phyloP scores from a whole-genome alignment of 306 rosid genomes.

The Gastrolobium villosum region DNA sequence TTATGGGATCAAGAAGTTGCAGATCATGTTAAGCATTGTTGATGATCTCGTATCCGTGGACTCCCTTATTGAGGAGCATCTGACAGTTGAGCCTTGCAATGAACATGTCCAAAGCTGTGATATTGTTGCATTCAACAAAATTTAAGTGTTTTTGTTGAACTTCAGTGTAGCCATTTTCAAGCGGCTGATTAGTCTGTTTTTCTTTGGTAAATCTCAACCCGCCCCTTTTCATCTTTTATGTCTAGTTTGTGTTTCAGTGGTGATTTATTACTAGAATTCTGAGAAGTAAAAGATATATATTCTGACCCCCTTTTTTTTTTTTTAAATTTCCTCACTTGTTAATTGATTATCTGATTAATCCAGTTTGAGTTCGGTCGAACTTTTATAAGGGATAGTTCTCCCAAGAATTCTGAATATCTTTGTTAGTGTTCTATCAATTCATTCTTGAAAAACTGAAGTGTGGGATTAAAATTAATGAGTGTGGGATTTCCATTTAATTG shows the following conservation, averaged over 20 bases:
- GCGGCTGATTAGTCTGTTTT: conserved; percentile 23
- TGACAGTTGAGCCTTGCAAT: conserved; percentile 68
- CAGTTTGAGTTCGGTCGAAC: too few species aligned
- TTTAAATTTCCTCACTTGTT: too few species aligned
- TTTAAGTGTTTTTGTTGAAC: conserved; percentile 47
- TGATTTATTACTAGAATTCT: conserved; percentile 25
- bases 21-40: conserved; percentile 78
- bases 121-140: conserved; percentile 90
- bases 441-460: neutral
- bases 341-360: too few species aligned
- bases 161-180: conserved; percentile 24
- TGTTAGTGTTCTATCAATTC: neutral
- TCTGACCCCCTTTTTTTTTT: neutral
- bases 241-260: conserved; percentile 27
- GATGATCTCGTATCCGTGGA: conserved; percentile 88
- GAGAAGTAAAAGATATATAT: conserved; percentile 28
- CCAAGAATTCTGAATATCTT: neutral
- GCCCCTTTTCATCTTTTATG: neutral
- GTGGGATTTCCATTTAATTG: neutral
- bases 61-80: conserved; percentile 71
- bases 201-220: neutral
- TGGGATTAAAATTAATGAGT: neutral
- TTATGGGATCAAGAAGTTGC: conserved; percentile 85
- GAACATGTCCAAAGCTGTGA: conserved; percentile 84
- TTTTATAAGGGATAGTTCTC: too few species aligned